Evolutionary conservation across 169 alveolate species (phyloP).

Genomic region (Cryptosporidium parvum): DNA sequence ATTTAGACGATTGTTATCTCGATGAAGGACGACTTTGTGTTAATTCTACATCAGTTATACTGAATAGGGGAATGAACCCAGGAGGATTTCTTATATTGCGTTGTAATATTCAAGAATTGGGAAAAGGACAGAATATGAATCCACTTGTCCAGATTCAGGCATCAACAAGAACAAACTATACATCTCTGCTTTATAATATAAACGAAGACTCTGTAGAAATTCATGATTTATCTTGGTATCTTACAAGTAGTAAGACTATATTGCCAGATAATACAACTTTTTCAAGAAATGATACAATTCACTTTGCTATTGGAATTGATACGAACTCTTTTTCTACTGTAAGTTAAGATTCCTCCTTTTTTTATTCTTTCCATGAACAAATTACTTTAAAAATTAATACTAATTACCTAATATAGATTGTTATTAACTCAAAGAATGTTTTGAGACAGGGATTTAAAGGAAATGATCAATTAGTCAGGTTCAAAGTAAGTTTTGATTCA

Average conservation of each 20-base stretch:
- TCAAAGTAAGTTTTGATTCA: conserved; percentile 31
- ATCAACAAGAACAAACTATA: conserved; percentile 28
- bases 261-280: conserved; percentile 41
- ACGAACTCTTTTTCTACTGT: conserved; percentile 49
- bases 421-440: conserved; percentile 40
- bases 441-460: conserved; percentile 47
- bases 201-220: conserved; percentile 48
- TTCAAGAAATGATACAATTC: conserved; percentile 37
- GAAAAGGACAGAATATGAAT: conserved; percentile 23
- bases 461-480: conserved; percentile 4
- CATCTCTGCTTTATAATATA: conserved; percentile 38
- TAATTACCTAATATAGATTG: conserved; percentile 9
- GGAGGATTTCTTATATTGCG: conserved; percentile 48
- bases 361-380: background rate
- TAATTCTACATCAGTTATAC: conserved; percentile 34
- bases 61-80: conserved; percentile 67
- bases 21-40: conserved; percentile 69
- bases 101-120: conserved; percentile 12
- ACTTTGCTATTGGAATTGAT: conserved; percentile 65
- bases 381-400: background rate
- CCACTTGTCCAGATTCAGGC: conserved; percentile 68
- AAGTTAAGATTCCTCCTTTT: conserved; percentile 1
- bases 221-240: conserved; percentile 47
- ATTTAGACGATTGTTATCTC: conserved; percentile 7
- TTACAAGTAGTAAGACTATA: conserved; percentile 1